Evolutionary conservation across 352 stramenopile species (phyloP).

Genomic region (Phytopythium delawarense): DNA sequence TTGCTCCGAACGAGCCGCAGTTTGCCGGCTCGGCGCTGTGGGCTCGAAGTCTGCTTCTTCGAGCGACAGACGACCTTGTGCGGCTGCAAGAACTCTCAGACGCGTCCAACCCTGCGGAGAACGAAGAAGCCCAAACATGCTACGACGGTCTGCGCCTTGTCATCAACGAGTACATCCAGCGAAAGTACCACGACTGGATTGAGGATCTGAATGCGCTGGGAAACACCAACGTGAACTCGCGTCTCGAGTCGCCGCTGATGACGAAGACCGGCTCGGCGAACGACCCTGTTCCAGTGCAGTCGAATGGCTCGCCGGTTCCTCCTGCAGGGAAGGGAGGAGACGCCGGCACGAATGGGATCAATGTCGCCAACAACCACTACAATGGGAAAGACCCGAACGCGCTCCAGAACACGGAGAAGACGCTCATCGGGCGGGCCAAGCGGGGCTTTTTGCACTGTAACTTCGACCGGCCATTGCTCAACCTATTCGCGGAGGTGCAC

Average conservation of each 20-base stretch:
- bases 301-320: slow-evolving; percentile 1
- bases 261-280: slow-evolving; percentile 52
- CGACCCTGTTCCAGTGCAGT: slow-evolving; percentile 1
- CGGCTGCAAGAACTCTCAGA: slow-evolving; percentile 68
- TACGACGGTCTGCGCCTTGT: slow-evolving; percentile 78
- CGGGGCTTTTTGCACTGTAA: slow-evolving; percentile 92
- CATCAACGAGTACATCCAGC: slow-evolving; percentile 89
- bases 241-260: slow-evolving; percentile 86
- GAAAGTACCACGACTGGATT: slow-evolving; percentile 90
- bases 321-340: slow-evolving; percentile 3
- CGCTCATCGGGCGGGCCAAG: slow-evolving; percentile 71
- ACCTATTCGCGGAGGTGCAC: slow-evolving; percentile 92
- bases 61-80: slow-evolving; percentile 71
- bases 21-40: slow-evolving; percentile 92
- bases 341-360: slow-evolving; percentile 13
- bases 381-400: slow-evolving; percentile 52
- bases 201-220: slow-evolving; percentile 81
- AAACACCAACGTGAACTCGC: slow-evolving; percentile 70
- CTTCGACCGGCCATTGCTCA: slow-evolving; percentile 91
- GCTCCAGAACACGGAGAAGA: slow-evolving; percentile 77
- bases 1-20: slow-evolving; percentile 88
- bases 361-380: slow-evolving; percentile 23
- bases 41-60: slow-evolving; percentile 85
- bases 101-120: slow-evolving; percentile 65
- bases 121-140: slow-evolving; percentile 67